Evolutionary conservation across 1,284 basidiomycete genomes (phyloP).

Genomic region (Neolentinus lepideus): DNA sequence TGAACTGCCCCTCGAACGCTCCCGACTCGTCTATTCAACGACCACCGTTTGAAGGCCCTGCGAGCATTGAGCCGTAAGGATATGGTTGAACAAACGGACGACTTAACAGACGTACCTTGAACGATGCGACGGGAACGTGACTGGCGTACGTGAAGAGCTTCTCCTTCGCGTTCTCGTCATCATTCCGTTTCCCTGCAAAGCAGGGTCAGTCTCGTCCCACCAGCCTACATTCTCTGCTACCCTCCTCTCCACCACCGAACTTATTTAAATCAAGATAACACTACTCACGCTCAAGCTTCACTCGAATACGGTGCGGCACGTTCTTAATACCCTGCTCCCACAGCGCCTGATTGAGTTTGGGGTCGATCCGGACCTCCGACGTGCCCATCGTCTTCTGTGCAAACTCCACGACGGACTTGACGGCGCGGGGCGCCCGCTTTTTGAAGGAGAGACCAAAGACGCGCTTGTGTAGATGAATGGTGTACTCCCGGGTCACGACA

Average conservation of each 20-base stretch:
- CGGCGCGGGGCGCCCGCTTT: slow-evolving; percentile 89
- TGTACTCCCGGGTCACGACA: slow-evolving; percentile 95
- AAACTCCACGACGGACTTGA: slow-evolving; percentile 88
- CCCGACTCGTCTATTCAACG: slow-evolving; percentile 10
- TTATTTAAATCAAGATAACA: slow-evolving; percentile 15
- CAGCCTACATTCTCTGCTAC: too few relatives aligned
- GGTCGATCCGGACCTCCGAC: slow-evolving; percentile 85
- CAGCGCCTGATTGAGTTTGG: slow-evolving; percentile 88
- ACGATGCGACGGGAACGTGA: slow-evolving; percentile 71
- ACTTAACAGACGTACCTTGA: slow-evolving; percentile 60
- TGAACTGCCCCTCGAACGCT: background rate
- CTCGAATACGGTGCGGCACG: slow-evolving; percentile 84
- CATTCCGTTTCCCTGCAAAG: slow-evolving; percentile 74
- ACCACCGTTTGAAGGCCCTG: slow-evolving; percentile 14
- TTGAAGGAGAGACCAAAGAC: slow-evolving; percentile 90
- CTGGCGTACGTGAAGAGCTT: slow-evolving; percentile 92
- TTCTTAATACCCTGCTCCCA: slow-evolving; percentile 89
- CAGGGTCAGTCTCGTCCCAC: too few relatives aligned
- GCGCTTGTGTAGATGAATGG: slow-evolving; percentile 91
- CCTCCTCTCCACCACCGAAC: background rate
- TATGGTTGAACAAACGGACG: background rate
- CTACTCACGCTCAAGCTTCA: slow-evolving; percentile 85
- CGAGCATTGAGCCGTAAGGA: background rate
- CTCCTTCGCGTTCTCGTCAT: slow-evolving; percentile 95
- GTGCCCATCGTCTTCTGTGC: slow-evolving; percentile 94